phyloP scores from a whole-genome alignment of 1,284 basidiomycete genomes.

The Cryptococcus sp. region DNA sequence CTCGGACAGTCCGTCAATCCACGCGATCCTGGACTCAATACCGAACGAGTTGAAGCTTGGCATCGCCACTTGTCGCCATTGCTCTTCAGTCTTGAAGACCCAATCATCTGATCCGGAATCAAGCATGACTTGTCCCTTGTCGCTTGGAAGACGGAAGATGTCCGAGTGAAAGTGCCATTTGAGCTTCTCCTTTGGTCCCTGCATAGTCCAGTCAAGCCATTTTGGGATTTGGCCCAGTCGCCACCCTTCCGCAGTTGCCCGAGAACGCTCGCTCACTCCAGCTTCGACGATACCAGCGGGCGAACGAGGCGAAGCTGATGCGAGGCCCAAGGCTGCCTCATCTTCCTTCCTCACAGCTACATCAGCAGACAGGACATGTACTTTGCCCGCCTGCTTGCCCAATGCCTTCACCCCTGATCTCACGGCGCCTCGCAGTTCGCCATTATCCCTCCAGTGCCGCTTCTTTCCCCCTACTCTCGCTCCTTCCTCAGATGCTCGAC shows the following conservation, averaged over 20 bases:
- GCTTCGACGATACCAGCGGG: not conserved
- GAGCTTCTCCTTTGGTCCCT: slow-evolving; percentile 18
- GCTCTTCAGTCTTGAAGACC: slow-evolving; percentile 24
- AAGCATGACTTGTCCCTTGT: slow-evolving; percentile 24
- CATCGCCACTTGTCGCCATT: slow-evolving; percentile 34
- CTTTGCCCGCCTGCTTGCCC: slow-evolving; percentile 20
- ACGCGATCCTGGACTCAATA: slow-evolving; percentile 41
- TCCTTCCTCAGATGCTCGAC: slow-evolving; percentile 27
- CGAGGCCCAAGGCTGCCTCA: slow-evolving; percentile 5
- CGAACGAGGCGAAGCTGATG: not conserved
- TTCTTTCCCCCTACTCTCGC: slow-evolving; percentile 20
- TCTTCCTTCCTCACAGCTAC: slow-evolving; percentile 22
- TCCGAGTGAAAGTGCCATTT: slow-evolving; percentile 46
- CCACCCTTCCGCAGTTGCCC: slow-evolving; percentile 17
- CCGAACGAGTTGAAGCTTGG: slow-evolving; percentile 48
- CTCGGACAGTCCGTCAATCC: slow-evolving; percentile 37
- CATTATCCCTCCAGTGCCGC: slow-evolving; percentile 46
- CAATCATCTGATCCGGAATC: slow-evolving; percentile 2
- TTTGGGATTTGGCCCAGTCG: slow-evolving; percentile 42
- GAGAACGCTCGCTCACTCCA: not conserved
- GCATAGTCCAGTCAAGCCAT: slow-evolving; percentile 42
- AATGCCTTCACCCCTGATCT: slow-evolving; percentile 34
- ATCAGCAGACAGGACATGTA: slow-evolving; percentile 45
- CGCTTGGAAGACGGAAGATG: slow-evolving; percentile 39
- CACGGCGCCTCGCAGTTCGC: slow-evolving; percentile 44